Percentiles rank a stretch among this genome's conserved stretches.
Evolutionary conservation across 1,284 basidiomycete genomes (phyloP).

Genomic region (Trametes versicolor): DNA sequence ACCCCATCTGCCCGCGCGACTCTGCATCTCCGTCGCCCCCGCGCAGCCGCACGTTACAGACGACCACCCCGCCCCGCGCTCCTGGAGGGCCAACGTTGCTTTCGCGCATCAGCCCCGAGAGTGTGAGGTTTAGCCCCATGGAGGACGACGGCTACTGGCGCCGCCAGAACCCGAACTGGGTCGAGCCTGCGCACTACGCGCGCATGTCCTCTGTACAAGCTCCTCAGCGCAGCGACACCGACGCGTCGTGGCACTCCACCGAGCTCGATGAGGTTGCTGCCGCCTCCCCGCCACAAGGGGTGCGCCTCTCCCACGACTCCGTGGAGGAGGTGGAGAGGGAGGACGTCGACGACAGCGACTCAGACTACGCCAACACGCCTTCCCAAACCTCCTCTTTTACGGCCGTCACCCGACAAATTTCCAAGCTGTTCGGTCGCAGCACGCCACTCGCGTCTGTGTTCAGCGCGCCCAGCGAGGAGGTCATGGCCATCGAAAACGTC

Average conservation of each 20-base stretch:
- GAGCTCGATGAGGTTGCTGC: constrained; percentile 37
- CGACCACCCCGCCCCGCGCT: constrained; percentile 10
- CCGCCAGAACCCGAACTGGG: constrained; percentile 41
- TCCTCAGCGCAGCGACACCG: constrained; percentile 21
- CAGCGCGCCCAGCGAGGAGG: constrained; percentile 37
- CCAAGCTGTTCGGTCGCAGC: constrained; percentile 47
- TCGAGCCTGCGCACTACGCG: constrained; percentile 27
- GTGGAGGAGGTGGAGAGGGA: constrained; percentile 7
- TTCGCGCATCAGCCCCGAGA: constrained; percentile 21
- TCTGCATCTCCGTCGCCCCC: constrained; percentile 18
- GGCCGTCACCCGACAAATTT: constrained; percentile 83
- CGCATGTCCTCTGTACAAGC: constrained; percentile 12
- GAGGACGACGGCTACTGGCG: constrained; percentile 30
- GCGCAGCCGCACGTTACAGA: background rate
- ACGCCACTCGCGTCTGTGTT: constrained; percentile 41
- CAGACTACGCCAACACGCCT: constrained; percentile 17
- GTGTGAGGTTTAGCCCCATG: constrained; percentile 19
- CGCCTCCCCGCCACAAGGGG: constrained; percentile 12
- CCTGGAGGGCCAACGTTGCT: constrained; percentile 18
- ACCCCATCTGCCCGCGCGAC: constrained; percentile 40
- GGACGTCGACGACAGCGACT: constrained; percentile 19
- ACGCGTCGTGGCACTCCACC: constrained; percentile 39
- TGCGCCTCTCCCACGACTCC: background rate
- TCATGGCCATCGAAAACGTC: constrained; percentile 35
- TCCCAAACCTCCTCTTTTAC: constrained; percentile 22